phyloP scores from a whole-genome alignment of 2,329 filamentous ascomycete genomes.

The Verticillium isaacii region DNA sequence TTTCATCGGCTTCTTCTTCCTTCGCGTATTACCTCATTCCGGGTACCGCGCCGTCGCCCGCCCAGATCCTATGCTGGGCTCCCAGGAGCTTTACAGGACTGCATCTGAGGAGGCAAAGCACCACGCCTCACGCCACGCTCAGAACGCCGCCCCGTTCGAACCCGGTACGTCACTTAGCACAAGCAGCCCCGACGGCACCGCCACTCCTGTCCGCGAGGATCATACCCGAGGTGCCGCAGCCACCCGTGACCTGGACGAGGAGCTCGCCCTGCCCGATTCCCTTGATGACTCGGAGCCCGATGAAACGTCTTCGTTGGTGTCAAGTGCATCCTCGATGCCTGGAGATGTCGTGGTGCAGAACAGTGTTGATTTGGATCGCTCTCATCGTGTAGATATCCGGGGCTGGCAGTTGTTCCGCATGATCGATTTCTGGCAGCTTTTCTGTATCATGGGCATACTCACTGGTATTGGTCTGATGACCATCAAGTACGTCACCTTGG shows the following conservation, averaged over 20 bases:
- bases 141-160: constrained; percentile 41
- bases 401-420: constrained; percentile 69
- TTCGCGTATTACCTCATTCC: constrained; percentile 64
- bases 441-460: constrained; percentile 80
- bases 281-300: constrained; percentile 44
- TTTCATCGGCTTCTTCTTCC: constrained; percentile 76
- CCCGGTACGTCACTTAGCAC: constrained; percentile 56
- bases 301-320: constrained; percentile 80
- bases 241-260: constrained; percentile 12
- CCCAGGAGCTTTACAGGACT: constrained; percentile 34
- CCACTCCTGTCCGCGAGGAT: constrained; percentile 5
- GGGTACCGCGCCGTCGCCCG: constrained; percentile 54
- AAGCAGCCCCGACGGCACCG: constrained; percentile 5
- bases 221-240: constrained; percentile 13
- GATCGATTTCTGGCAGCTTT: constrained; percentile 87
- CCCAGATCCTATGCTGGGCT: constrained; percentile 15
- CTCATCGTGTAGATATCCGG: constrained; percentile 85
- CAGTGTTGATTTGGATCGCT: constrained; percentile 67
- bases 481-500: constrained; percentile 70
- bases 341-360: constrained; percentile 49
- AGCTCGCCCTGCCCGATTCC: constrained; percentile 17
- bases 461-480: constrained; percentile 96
- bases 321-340: constrained; percentile 50
- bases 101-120: constrained; percentile 36
- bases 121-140: constrained; percentile 31